Percentiles rank a stretch among this genome's conserved stretches.
Evolutionary conservation across 2,329 filamentous ascomycete species (phyloP).

Genomic region (Fusarium algeriense): DNA sequence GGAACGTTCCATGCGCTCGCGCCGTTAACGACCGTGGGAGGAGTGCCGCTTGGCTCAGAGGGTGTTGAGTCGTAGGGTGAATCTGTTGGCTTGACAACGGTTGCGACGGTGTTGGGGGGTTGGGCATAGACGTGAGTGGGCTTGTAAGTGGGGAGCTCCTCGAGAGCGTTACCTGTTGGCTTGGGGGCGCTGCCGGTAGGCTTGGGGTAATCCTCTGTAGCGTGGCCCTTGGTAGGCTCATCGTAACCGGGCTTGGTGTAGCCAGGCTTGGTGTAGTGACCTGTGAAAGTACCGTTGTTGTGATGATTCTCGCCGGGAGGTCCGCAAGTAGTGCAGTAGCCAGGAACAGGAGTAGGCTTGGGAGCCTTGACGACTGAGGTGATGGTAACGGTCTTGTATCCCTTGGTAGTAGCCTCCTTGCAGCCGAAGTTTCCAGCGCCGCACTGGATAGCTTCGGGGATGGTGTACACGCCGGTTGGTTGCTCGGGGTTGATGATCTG

Average conservation of each 20-base stretch:
- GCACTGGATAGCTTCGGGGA: conserved; percentile 49
- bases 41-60: conserved; percentile 21
- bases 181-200: background rate
- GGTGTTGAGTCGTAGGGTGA: background rate
- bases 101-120: conserved; percentile 26
- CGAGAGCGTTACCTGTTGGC: conserved; percentile 14
- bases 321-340: conserved; percentile 43
- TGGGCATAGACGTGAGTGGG: conserved; percentile 7
- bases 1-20: conserved; percentile 30
- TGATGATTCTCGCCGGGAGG: conserved; percentile 16
- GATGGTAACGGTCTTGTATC: conserved; percentile 44
- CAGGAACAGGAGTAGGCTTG: conserved; percentile 45
- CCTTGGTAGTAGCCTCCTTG: conserved; percentile 44
- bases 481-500: conserved; percentile 44
- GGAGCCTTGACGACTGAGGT: conserved; percentile 43
- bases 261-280: conserved; percentile 1
- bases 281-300: conserved; percentile 11
- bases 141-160: conserved; percentile 18
- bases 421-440: conserved; percentile 45
- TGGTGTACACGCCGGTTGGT: conserved; percentile 47
- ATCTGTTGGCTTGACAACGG: conserved; percentile 28
- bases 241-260: background rate
- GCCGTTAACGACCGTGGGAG: conserved; percentile 22
- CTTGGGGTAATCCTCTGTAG: conserved; percentile 2
- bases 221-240: conserved; percentile 9